Percentiles rank a stretch among this genome's conserved stretches.
Evolutionary conservation across 164 flowering plant genomes (phyloP).

Genomic region (Sextonia rubra): DNA sequence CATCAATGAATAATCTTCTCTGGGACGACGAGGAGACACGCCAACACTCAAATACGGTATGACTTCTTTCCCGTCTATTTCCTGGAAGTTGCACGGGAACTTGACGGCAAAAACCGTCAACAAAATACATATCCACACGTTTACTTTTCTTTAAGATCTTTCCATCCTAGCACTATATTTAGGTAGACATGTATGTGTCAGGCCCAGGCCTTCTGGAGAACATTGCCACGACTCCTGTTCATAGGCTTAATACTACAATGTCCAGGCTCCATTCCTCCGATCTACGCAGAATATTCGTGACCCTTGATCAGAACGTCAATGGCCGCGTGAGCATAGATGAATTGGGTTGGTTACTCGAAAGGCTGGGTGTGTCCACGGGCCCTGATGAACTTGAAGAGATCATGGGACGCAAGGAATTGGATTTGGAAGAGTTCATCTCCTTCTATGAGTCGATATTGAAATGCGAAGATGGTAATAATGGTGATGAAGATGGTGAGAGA

Average conservation of each 20-base stretch:
- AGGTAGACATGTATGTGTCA: no score
- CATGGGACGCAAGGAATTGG: conserved; percentile 6
- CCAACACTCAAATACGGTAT: no score
- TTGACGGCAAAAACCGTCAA: no score
- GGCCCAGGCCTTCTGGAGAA: no score
- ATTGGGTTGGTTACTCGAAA: conserved; percentile 7
- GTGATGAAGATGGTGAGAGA: conserved; percentile 12
- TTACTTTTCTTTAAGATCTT: no score
- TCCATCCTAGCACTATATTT: no score
- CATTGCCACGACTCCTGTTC: neutral
- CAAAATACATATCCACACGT: no score
- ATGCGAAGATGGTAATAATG: neutral
- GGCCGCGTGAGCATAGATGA: conserved; percentile 15
- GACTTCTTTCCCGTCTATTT: no score
- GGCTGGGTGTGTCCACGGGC: conserved; percentile 3
- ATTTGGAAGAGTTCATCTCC: conserved; percentile 15
- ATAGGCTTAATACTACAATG: conserved; percentile 1
- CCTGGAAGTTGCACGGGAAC: no score
- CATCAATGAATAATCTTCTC: no score
- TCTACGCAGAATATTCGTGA: conserved; percentile 14
- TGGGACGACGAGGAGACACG: no score
- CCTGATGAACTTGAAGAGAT: conserved; percentile 11
- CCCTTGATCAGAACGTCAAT: conserved; percentile 16
- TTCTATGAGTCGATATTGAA: conserved; percentile 13
- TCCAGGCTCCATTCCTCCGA: conserved; percentile 10